Evolutionary conservation across 2,329 filamentous ascomycete genomes (phyloP), one percentile per base, ranked within the genome.

Genomic region (Xylariaceae sp.): DNA sequence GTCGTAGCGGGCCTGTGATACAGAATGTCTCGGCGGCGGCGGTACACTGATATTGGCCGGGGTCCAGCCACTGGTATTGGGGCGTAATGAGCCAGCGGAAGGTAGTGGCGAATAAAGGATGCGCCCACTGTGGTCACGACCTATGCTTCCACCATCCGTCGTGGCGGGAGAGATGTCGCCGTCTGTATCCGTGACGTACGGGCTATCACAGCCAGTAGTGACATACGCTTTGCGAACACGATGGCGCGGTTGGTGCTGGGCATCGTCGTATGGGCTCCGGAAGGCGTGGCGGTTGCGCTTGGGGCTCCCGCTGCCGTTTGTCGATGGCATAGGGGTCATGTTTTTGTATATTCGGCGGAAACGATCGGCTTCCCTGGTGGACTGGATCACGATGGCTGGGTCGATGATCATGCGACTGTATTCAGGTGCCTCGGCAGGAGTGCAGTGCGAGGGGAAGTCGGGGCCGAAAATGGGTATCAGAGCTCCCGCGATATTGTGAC

Each of bases 381-480:
- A 77, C 12, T 69, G 62, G 17, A 60, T 55, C 15, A 87, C 72
- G 33, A 84, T 73, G 0, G 64, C 59, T 3, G 68, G 68, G 41
- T 78, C 72, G 53, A 90, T 88, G 17, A 75, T 64, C 83, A 88
- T 87, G 35, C 74, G 73, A 9, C 73, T 77, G 60, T 81, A 88
- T 12, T 74, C 73, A n/a, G 76, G 67, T 28, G 82, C 72, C n/a
- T 76, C 71, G 1, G 81, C 80, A 1, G 66, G 73, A 12, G 84
- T 67, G 61, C 93, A 98, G 34, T 80, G 66, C 3, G 73, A 71
- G 2, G 88, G 83, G 60, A 98, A 98, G 31, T 81, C 76, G 11
- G 81, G 77, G 0, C 93, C 93, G 61, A 98, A 98, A 45, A 98
- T 74, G 4, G 93, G 93, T 8, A 93, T 93, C 41, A 98, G 69